Percentiles rank a stretch among this genome's conserved stretches.
These are phyloP conservation scores for Berberis vulgaris DNA, from an alignment of 164 flowering plant genomes.

Conservation along the genomic window DNA sequence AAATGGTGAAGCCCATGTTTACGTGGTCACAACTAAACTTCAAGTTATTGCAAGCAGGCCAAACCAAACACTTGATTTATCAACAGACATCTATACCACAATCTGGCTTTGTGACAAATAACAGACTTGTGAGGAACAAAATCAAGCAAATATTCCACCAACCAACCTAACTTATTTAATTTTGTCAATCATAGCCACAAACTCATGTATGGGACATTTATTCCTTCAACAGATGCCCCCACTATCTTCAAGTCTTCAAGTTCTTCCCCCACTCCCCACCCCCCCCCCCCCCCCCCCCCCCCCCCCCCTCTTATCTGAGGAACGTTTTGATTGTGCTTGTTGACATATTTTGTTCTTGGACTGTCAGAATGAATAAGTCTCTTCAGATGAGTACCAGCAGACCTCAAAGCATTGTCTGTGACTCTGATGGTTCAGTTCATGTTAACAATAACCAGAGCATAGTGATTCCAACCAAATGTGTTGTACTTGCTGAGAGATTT, in stretches of 20 bases:
- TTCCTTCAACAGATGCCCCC: conserved; percentile 14
- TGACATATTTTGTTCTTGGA: background rate
- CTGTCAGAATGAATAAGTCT: conserved; percentile 20
- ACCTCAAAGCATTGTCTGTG: conserved; percentile 13
- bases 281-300: background rate
- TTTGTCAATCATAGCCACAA: conserved; percentile 33
- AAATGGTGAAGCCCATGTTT: no score
- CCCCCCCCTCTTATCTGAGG: conserved; percentile 1
- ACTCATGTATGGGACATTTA: conserved; percentile 43
- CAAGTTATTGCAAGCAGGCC: no score
- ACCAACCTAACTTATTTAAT: conserved; percentile 19
- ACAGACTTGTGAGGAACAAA: conserved; percentile 10
- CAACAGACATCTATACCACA: background rate
- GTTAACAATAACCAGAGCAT: conserved; percentile 22
- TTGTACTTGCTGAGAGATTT: conserved; percentile 24
- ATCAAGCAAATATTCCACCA: conserved; percentile 5
- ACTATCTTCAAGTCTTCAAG: background rate
- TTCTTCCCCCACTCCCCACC: background rate
- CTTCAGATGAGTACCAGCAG: conserved; percentile 5
- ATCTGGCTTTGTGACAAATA: conserved; percentile 1
- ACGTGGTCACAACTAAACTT: no score
- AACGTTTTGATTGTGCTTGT: background rate
- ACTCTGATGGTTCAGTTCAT: conserved; percentile 17
- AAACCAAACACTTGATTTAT: no score
- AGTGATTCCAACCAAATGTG: conserved; percentile 23